Evolutionary conservation across 495 filamentous ascomycete species (phyloP), one percentile per base, ranked within the genome.

Genomic region (Staphylotrichum longicolle): DNA sequence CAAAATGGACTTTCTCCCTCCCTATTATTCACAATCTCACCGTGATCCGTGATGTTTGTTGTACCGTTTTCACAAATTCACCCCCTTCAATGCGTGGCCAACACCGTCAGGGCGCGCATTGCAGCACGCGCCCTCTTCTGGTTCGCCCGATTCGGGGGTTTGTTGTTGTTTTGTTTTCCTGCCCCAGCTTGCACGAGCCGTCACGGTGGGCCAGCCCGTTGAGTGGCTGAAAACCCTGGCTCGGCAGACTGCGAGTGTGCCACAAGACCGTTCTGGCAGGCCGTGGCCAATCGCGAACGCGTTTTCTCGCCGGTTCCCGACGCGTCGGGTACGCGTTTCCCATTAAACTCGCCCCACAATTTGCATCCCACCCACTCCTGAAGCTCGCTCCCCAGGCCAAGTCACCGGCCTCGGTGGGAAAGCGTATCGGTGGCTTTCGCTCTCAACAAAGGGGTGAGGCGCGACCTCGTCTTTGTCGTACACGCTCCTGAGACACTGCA

Each of bases 81-180:
- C 20, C 20, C 20, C 20, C 20, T 27, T 27, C 20, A 27, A 62
- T 44, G 51, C 60, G 50, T 14, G 64, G 52, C 61, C 61, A 50
- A 51, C 47, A 41, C 15, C 30, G 60, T 44, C 53, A 27, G 56
- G 20, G 57, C 49, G n/a, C 50, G 52, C 61, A 51, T 54, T 37
- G 53, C 44, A 41, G 32, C 56, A 34, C 20, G 34, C 45, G 9
- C 57, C 37, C 51, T 48, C 8, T 45, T 49, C 39, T 56, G 27
- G 47, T 65, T 70, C 55, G 63, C 56, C 62, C 47, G 66, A 62
- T 58, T 44, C 10, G 63, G 63, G 33, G 5, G 1, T 63, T 58
- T 62, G 60, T 69, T 67, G 65, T 71, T 71, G 64, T 69, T 69
- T 62, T 71, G 62, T 46, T 66, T 57, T 65, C 57, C 60, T 39